A percentile compares a stretch with the other conserved stretches of the same genome.
These are phyloP conservation scores for Cucurbita moschata DNA, from an alignment of 306 rosid genomes.

Conservation along the genomic window DNA sequence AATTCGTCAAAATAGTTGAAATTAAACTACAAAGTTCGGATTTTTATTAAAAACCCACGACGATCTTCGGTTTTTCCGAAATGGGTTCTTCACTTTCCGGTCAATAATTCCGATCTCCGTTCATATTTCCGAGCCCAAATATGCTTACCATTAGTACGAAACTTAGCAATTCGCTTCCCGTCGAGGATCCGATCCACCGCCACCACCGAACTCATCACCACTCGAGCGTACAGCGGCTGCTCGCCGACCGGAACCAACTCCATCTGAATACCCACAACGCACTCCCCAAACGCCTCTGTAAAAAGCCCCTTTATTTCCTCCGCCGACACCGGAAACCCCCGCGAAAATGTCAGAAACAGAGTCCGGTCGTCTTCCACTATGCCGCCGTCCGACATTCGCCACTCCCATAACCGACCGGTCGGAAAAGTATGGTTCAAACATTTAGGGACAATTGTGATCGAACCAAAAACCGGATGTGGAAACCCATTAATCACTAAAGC, in stretches of 20 bases:
- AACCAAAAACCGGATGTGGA: slow-evolving; percentile 44
- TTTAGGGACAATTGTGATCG: slow-evolving; percentile 11
- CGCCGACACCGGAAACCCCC: slow-evolving; percentile 35
- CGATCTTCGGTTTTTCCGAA: background rate
- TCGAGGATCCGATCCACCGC: slow-evolving; percentile 24
- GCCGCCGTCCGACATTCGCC: background rate
- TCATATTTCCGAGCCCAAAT: slow-evolving; percentile 59
- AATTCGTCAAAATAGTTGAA: background rate
- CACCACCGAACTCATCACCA: slow-evolving; percentile 24
- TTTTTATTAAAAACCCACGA: background rate
- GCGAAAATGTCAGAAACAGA: slow-evolving; percentile 51
- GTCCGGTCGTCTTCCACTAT: slow-evolving; percentile 31
- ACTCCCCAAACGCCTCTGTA: slow-evolving; percentile 10
- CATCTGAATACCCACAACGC: slow-evolving; percentile 33
- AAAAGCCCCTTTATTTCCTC: slow-evolving; percentile 25
- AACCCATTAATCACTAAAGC: slow-evolving; percentile 24
- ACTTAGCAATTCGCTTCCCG: slow-evolving; percentile 26
- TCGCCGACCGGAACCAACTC: slow-evolving; percentile 10
- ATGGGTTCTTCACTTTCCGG: background rate
- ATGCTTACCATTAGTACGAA: slow-evolving; percentile 36
- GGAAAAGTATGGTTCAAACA: slow-evolving; percentile 2
- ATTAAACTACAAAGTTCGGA: background rate
- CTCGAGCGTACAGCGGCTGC: slow-evolving; percentile 38
- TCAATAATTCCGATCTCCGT: slow-evolving; percentile 20
- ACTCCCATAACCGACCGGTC: slow-evolving; percentile 17